Conservation (phyloP, 768 basidiomycete species). For the Tricholoma sp. region DNA sequence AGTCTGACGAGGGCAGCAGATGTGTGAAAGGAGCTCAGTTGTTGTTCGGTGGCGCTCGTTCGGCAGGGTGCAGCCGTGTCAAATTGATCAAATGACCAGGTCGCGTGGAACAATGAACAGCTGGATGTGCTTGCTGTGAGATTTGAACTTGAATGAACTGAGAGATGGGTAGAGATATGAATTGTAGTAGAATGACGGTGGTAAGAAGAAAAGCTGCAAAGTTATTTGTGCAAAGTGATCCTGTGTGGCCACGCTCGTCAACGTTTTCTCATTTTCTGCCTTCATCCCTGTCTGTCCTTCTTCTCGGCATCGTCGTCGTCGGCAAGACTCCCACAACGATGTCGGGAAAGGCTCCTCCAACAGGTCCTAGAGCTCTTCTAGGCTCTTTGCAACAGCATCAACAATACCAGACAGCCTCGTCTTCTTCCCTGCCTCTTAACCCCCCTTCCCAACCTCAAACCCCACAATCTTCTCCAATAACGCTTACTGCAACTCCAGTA, state of each 20-base stretch:
- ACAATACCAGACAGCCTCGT: conserved; percentile 11
- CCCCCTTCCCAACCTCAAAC: background rate
- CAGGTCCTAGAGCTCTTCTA: conserved; percentile 65
- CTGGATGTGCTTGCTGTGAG: background rate
- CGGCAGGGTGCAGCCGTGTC: background rate
- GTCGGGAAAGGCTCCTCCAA: conserved; percentile 78
- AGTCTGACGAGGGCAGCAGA: no score
- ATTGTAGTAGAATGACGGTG: background rate
- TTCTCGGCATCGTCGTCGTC: conserved; percentile 1
- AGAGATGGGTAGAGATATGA: background rate
- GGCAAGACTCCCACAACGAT: conserved; percentile 26
- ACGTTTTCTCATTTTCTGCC: background rate
- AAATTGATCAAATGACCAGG: background rate
- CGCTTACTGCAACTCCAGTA: conserved; percentile 14
- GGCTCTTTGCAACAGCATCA: conserved; percentile 36
- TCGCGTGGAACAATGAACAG: background rate
- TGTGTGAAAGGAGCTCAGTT: no score
- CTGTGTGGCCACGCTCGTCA: conserved; percentile 6
- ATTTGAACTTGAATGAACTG: background rate
- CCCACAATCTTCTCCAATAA: conserved; percentile 1
- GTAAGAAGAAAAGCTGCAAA: background rate
- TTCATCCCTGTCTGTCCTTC: background rate
- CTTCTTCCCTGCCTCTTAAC: conserved; percentile 13
- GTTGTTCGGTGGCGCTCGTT: background rate
- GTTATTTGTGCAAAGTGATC: background rate